These are phyloP conservation scores for Thermomucor indicae-seudaticae DNA, from an alignment of 371 early-diverging fungal species.

Conservation along the genomic window DNA sequence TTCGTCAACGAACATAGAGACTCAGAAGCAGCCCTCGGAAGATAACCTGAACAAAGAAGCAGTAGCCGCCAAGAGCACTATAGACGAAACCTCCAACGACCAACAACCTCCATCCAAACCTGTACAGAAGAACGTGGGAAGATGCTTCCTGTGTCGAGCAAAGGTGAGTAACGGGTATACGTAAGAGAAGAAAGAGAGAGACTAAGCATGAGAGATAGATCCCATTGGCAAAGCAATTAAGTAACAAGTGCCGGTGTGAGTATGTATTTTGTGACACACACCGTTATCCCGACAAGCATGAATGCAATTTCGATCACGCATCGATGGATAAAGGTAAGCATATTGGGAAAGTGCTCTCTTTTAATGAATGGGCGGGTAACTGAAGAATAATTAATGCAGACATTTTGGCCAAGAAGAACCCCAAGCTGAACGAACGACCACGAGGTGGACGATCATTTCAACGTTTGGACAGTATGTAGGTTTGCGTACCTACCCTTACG, in stretches of 20 bases:
- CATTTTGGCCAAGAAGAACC: slow-evolving; percentile 72
- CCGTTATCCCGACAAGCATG: slow-evolving; percentile 73
- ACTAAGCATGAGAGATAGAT: slow-evolving; percentile 39
- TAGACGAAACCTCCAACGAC: not conserved
- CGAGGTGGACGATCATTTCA: slow-evolving; percentile 77
- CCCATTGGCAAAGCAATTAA: slow-evolving; percentile 78
- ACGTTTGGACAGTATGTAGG: slow-evolving; percentile 57
- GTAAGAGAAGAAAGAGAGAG: slow-evolving; percentile 3
- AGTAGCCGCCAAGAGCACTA: too few relatives aligned
- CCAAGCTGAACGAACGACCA: slow-evolving; percentile 73
- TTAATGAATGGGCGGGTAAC: not conserved
- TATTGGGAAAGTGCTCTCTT: not conserved
- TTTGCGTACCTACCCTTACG: not conserved
- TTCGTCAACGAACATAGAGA: too few relatives aligned
- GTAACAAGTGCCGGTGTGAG: slow-evolving; percentile 78
- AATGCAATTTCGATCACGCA: slow-evolving; percentile 79
- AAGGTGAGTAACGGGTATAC: slow-evolving; percentile 41
- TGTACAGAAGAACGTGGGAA: slow-evolving; percentile 64
- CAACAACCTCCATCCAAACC: slow-evolving; percentile 19
- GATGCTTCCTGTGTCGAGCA: slow-evolving; percentile 69
- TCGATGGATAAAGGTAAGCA: slow-evolving; percentile 54
- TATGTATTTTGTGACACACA: slow-evolving; percentile 80
- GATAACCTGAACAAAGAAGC: too few relatives aligned
- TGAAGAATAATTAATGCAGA: slow-evolving; percentile 21
- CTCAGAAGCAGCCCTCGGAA: too few relatives aligned